Base-by-base conservation (phyloP, 306 rosid genomes). In the Spatholobus suberectus region DNA sequence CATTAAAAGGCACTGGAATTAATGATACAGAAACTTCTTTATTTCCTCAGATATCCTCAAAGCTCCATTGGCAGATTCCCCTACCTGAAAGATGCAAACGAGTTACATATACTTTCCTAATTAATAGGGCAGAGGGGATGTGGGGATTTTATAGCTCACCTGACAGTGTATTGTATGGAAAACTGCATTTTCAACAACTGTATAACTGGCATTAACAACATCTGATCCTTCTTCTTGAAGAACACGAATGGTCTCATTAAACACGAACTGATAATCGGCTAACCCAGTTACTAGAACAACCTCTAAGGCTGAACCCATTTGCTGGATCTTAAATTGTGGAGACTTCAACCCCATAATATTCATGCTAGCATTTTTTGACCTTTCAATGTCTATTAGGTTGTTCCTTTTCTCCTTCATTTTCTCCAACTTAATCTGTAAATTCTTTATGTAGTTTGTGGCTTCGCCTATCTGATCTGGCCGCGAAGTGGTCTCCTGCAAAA, bases 151-250 rank as follows among this genome's bases (percentile, higher is more conserved):
- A 20, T 10, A 49, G 10, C 38, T 17, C 81, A 91, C 96, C 91
- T 83, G 43, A 34, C 82, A 83, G 70, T 88, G 93, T 54, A 89
- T 86, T 8, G 81, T 85, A 80, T 91, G 92, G 43, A 88, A 87
- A 59, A 86, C 84, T 24, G 82, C 52, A 65, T 91, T 88, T 70
- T 71, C 70, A 66, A 74, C 81, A 46, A 81, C 87, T 10, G 85
- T 72, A 65, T 85, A 91, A 73, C 84, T 82, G 65, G 92, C 93
- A 65, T 63, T 85, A 5, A 89, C 85, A 79, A 89, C 72, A 70
- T 89, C 93, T 8, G 86, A 90, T 76, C 87, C 92, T 65, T 91
- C 86, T 7, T 91, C 86, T 10, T 86, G 88, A 70, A 91, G 87
- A 51, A 88, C 26, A 4, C 89, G 90, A 79, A 91, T 20, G 20